Base-by-base conservation (phyloP, 306 rosid genomes). In the Sicyos baderoa region DNA sequence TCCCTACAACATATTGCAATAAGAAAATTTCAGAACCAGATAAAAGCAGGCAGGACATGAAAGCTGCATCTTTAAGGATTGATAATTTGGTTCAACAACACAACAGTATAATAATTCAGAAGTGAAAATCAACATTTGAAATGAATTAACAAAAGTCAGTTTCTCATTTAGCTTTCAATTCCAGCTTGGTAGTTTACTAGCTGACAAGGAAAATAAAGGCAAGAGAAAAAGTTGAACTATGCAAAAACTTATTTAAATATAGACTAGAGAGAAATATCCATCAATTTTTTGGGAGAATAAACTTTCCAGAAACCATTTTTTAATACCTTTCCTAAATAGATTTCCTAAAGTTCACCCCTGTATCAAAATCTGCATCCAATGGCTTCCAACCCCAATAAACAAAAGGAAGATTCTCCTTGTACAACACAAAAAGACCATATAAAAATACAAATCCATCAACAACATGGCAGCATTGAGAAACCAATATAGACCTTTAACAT, bases 1-100 rank as follows among this genome's bases (percentile, higher is more conserved):
- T 19, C 97, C 99, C 99, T 93, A 59, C 37, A 82, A 65, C n/a
- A 75, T 37, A 72, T 37, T 74, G 60, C 29, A 68, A 76, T 68
- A 75, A 74, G 21, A 51, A 18, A 72, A 54, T 29, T 23, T n/a
- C 4, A 7, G n/a, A 4, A 50, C 58, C 48, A 25, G 25, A 25
- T 15, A 69, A 47, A 13, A 23, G 23, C 19, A 51, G 25, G 1
- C n/a, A 62, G 29, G 7, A 23, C 23, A 29, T 18, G 49, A 14
- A 71, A 18, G 12, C 61, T 15, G 29, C 50, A 32, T 8, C 42
- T 19, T 25, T 23, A 50, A 49, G 13, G 45, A 15, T 53, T 17
- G 40, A 17, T 37, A 62, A 25, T 62, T 62, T 17, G 19, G 49
- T 37, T 10, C 27, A 35, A 61, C 13, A 60, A 19, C 12, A 4